Percentiles rank a stretch among this genome's conserved stretches.
These are phyloP conservation scores for Penicillium sp. DNA, from an alignment of 2,329 filamentous ascomycete species.

Conservation along the genomic window DNA sequence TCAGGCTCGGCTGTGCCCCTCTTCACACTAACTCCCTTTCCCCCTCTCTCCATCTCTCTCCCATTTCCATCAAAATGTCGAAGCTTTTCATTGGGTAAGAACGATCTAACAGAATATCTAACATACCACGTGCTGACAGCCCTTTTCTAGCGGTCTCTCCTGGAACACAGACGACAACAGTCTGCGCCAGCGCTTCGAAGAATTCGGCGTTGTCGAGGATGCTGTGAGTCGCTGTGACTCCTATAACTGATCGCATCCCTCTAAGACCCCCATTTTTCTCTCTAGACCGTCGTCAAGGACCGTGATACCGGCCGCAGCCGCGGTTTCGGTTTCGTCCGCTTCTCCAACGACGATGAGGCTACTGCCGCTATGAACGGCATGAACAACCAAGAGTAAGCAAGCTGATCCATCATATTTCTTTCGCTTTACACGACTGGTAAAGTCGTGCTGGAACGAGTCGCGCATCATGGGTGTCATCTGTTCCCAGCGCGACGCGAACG, in stretches of 20 bases:
- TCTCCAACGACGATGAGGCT: conserved; percentile 8
- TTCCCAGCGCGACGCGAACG: neutral
- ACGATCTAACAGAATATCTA: too few species aligned
- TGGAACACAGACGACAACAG: conserved; percentile 10
- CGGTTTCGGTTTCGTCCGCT: conserved; percentile 13
- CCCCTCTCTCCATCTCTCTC: neutral
- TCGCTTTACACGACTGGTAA: neutral
- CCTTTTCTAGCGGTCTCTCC: conserved; percentile 10
- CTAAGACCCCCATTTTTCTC: neutral
- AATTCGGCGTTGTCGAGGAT: conserved; percentile 11
- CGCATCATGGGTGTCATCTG: neutral
- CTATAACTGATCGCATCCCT: neutral
- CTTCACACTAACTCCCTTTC: conserved; percentile 6
- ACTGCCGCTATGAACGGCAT: conserved; percentile 7
- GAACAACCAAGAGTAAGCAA: conserved; percentile 11
- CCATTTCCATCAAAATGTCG: conserved; percentile 9
- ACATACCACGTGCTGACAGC: neutral
- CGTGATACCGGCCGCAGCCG: conserved; percentile 12
- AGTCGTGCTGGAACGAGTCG: neutral
- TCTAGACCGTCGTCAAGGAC: conserved; percentile 11
- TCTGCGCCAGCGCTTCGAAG: conserved; percentile 10
- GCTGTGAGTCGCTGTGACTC: conserved; percentile 4
- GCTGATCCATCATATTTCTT: neutral
- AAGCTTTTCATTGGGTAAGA: conserved; percentile 13
- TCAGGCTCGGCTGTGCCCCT: conserved; percentile 10